These are phyloP conservation scores for Trichomonas tenax DNA, from an alignment of 208 protist genomes.

Conservation along the genomic window DNA sequence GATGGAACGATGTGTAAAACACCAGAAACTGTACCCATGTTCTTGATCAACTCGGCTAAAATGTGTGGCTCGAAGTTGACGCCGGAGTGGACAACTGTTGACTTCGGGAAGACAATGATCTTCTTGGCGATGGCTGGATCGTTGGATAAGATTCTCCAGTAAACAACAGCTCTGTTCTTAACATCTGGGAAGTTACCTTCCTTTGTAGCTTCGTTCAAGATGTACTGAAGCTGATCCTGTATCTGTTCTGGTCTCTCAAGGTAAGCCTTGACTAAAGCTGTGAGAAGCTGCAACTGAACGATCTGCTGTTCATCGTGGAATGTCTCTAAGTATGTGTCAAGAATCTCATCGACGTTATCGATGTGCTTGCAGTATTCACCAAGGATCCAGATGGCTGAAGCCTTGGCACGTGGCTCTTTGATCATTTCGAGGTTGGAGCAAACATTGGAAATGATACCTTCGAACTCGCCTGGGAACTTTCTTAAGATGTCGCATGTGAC, in stretches of 20 bases:
- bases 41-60: not conserved
- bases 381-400: conserved; percentile 18
- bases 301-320: conserved; percentile 14
- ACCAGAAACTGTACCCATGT: conserved; percentile 4
- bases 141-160: not conserved
- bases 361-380: conserved; percentile 78
- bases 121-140: not conserved
- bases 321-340: conserved; percentile 48
- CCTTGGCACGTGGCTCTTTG: not conserved
- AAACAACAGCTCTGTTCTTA: not conserved
- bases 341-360: conserved; percentile 76
- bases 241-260: not conserved
- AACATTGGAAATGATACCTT: conserved; percentile 42
- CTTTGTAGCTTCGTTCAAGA: conserved; percentile 11
- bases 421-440: conserved; percentile 65
- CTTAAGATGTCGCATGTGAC: conserved; percentile 85
- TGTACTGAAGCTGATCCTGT: not conserved
- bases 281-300: conserved; percentile 9
- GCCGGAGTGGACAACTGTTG: not conserved
- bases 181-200: not conserved
- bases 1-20: not conserved
- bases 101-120: not conserved
- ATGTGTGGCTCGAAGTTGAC: not conserved
- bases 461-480: conserved; percentile 63
- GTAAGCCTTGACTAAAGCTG: not conserved